Base-by-base conservation (phyloP, 441 rosid genomes). In the Populus hybrid region DNA sequence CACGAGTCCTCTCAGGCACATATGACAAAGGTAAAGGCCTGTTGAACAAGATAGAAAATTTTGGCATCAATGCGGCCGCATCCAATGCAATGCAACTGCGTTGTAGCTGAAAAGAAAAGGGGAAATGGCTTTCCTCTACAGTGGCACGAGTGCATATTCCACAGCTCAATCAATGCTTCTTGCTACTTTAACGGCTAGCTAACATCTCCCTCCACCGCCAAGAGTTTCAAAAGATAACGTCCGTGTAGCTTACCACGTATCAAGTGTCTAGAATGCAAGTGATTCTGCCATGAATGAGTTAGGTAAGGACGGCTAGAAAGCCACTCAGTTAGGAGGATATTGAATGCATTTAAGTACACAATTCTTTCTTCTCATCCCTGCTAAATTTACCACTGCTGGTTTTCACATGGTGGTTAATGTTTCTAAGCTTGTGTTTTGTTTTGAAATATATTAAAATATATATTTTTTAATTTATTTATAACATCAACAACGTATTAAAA, bases 131-230 rank as follows among this genome's bases (percentile, higher is more conserved):
- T 53, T 1, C 8, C 61, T 53, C 61, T 53, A 6, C 59, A 1
- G 1, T 5, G 59, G 59, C 8, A 50, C 21, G 61, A 53, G 61
- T 1, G 61, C 1, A 1, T 1, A 1, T 6, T 18, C 2, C 71
- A 34, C n/a, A 7, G 12, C 69, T 75, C 76, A 83, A 53, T 84
- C 59, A 83, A 78, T 83, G 78, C 87, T 78, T 67, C 66, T 59
- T 67, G 20, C 82, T 77, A 71, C 84, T 74, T 79, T 35, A 70
- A 75, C 83, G 78, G 86, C 84, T 84, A 81, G 70, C 86, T 28
- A 77, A 53, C 77, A 53, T 46, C 74, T 28, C 23, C 61, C 63
- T 11, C 76, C 69, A 72, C 26, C 71, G 23, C 74, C 79, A 59
- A 68, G 4, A 74, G 6, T 10, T 53, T 69, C 69, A 23, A 12